phyloP scores from a whole-genome alignment of 768 basidiomycete genomes.

The Termitomyces sp. region DNA sequence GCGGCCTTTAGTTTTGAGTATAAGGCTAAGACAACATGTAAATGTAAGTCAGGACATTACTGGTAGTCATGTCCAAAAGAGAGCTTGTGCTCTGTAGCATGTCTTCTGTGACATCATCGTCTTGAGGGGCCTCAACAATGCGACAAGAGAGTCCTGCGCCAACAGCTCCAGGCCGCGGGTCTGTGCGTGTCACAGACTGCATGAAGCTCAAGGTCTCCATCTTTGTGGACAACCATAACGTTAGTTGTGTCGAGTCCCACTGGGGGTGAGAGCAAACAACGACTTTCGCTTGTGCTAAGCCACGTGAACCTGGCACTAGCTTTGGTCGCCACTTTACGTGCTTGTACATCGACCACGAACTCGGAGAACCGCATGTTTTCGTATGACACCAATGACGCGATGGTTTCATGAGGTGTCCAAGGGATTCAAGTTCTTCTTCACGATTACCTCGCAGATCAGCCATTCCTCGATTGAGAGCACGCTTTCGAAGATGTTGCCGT shows the following conservation, averaged over 20 bases:
- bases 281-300: conserved; percentile 45
- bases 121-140: conserved; percentile 44
- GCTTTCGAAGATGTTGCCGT: conserved; percentile 77
- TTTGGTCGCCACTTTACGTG: conserved; percentile 47
- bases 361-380: conserved; percentile 49
- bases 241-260: conserved; percentile 35
- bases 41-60: too few species aligned
- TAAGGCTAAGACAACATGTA: too few species aligned
- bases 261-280: conserved; percentile 45
- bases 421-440: conserved; percentile 96
- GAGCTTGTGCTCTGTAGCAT: conserved; percentile 4
- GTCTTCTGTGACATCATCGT: conserved; percentile 33
- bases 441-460: conserved; percentile 82
- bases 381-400: conserved; percentile 42
- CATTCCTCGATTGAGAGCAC: conserved; percentile 70
- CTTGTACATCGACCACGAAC: conserved; percentile 48
- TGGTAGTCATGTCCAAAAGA: conserved; percentile 1
- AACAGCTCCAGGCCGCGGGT: conserved; percentile 66
- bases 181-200: conserved; percentile 67
- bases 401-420: conserved; percentile 72
- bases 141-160: conserved; percentile 51
- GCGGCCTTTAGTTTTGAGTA: too few species aligned
- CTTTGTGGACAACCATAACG: conserved; percentile 71
- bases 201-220: conserved; percentile 71
- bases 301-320: conserved; percentile 55